phyloP scores from a whole-genome alignment of 2,329 filamentous ascomycete genomes.

The Emergomyces africanus region DNA sequence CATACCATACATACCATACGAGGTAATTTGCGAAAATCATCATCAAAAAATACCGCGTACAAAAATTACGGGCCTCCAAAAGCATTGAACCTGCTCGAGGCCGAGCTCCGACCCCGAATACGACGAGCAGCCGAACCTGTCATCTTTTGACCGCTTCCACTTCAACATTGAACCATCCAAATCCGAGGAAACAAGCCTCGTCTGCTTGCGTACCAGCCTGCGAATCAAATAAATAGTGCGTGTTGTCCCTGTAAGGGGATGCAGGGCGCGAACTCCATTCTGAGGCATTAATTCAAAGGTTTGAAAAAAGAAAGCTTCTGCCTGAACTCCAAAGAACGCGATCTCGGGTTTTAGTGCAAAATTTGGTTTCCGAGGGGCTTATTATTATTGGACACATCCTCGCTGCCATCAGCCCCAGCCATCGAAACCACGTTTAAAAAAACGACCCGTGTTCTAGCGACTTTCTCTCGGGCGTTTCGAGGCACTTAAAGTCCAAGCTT shows the following conservation, averaged over 20 bases:
- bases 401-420: neutral
- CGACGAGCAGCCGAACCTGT: neutral
- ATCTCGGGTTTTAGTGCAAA: neutral
- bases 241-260: neutral
- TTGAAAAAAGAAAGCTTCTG: neutral
- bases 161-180: too few relatives aligned
- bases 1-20: neutral
- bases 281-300: neutral
- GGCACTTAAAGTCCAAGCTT: neutral
- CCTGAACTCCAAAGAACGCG: neutral
- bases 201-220: neutral
- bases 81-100: neutral
- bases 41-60: neutral
- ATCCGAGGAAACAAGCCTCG: neutral
- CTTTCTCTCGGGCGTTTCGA: neutral
- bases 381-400: neutral
- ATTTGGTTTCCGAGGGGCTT: neutral
- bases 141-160: neutral
- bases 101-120: neutral
- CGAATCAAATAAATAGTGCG: neutral
- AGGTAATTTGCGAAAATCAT: neutral
- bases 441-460: neutral
- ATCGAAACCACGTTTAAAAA: neutral
- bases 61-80: too few relatives aligned
- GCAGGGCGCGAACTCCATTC: neutral